A percentile compares a stretch with the other conserved stretches of the same genome.
Evolutionary conservation across 257 asterid species (phyloP).

Genomic region (Jasminum sambac): DNA sequence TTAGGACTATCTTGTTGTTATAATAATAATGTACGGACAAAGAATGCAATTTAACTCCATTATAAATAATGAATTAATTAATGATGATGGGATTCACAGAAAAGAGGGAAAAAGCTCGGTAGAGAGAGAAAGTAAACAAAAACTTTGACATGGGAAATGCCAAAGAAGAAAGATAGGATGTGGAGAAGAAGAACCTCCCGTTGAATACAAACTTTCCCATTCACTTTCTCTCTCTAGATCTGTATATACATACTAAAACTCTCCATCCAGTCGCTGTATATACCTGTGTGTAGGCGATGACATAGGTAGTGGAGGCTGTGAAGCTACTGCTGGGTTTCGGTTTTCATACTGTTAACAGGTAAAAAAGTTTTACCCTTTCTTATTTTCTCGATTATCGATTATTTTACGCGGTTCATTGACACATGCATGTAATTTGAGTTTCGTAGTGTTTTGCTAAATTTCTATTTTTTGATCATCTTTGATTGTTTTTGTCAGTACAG

Average conservation of each 20-base stretch:
- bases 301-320: conserved; percentile 24
- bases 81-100: conserved; percentile 19
- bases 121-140: conserved; percentile 32
- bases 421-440: background rate
- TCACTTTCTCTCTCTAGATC: conserved; percentile 62
- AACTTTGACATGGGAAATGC: conserved; percentile 69
- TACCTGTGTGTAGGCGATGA: conserved; percentile 3
- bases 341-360: conserved; percentile 30
- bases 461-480: background rate
- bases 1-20: background rate
- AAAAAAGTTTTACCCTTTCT: conserved; percentile 13
- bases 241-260: conserved; percentile 28
- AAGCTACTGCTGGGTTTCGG: conserved; percentile 26
- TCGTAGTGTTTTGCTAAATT: background rate
- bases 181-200: conserved; percentile 40
- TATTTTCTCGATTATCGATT: background rate
- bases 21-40: background rate
- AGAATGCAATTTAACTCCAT: background rate
- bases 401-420: background rate
- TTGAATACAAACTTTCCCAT: conserved; percentile 31
- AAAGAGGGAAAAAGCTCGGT: conserved; percentile 16
- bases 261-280: background rate
- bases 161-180: conserved; percentile 39
- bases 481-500: background rate
- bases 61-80: background rate